phyloP scores from a whole-genome alignment of 2,329 filamentous ascomycete genomes.

The Colletotrichum tofieldiae region DNA sequence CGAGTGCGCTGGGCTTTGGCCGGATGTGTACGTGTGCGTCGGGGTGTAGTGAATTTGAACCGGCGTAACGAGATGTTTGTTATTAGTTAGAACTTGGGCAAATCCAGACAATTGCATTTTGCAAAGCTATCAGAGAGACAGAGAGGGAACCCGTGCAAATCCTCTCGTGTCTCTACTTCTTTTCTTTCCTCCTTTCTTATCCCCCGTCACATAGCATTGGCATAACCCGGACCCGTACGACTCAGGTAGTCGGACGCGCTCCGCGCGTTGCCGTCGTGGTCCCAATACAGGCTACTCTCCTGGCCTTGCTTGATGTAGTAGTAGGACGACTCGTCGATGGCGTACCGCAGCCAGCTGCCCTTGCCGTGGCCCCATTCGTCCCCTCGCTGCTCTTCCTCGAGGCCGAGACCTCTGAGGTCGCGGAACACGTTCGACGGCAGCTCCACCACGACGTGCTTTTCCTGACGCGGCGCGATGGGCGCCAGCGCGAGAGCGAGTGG shows the following conservation, averaged over 20 bases:
- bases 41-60: too few species aligned
- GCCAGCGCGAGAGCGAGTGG: constrained; percentile 10
- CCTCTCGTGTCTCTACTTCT: not conserved
- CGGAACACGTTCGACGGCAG: too few species aligned
- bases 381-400: not conserved
- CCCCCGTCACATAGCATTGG: not conserved
- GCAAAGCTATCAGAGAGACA: too few species aligned
- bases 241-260: not conserved
- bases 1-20: too few species aligned
- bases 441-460: not conserved
- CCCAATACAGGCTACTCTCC: not conserved
- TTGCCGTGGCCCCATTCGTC: not conserved
- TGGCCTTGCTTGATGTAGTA: not conserved
- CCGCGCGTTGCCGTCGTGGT: not conserved
- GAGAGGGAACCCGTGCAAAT: too few species aligned
- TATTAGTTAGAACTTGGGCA: too few species aligned
- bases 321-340: not conserved
- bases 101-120: too few species aligned
- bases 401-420: too few species aligned
- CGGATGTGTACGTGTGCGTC: too few species aligned
- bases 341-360: not conserved
- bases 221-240: not conserved
- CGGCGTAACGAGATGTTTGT: too few species aligned
- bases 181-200: not conserved
- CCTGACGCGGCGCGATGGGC: not conserved